A percentile compares a stretch with the other conserved stretches of the same genome.
These are phyloP conservation scores for Eucalyptus cloeziana DNA, from an alignment of 345 rosid genomes.

Conservation along the genomic window DNA sequence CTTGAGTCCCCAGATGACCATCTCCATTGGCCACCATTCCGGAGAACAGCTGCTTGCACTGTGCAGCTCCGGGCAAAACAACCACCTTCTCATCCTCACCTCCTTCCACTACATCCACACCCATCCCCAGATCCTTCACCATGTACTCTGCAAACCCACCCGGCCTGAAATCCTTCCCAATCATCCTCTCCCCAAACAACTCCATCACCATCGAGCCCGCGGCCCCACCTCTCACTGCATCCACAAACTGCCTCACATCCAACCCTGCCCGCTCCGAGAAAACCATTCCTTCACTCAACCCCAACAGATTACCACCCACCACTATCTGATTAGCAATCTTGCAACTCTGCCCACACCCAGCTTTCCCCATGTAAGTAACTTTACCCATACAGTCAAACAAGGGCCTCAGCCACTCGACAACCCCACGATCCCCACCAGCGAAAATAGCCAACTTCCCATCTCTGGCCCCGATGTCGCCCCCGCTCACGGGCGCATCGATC, in stretches of 20 bases:
- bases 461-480: conserved; percentile 63
- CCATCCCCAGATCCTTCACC: conserved; percentile 88
- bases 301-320: conserved; percentile 57
- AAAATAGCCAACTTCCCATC: conserved; percentile 55
- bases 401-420: conserved; percentile 52
- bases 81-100: conserved; percentile 19
- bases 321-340: conserved; percentile 74
- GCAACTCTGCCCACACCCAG: conserved; percentile 74
- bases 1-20: conserved; percentile 63
- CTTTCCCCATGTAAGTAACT: conserved; percentile 50
- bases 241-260: conserved; percentile 33
- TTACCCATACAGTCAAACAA: conserved; percentile 45
- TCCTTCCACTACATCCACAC: conserved; percentile 40
- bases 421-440: conserved; percentile 51
- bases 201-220: conserved; percentile 71
- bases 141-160: conserved; percentile 73
- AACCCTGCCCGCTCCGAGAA: conserved; percentile 61
- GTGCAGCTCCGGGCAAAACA: conserved; percentile 58
- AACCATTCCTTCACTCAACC: conserved; percentile 64
- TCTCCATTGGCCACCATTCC: conserved; percentile 85
- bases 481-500: conserved; percentile 71
- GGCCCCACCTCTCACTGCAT: conserved; percentile 42
- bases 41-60: conserved; percentile 62
- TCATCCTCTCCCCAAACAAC: conserved; percentile 61
- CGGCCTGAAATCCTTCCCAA: conserved; percentile 42